Conservation (phyloP, 2,329 filamentous ascomycete species). For the Knoxdaviesia capensis region DNA sequence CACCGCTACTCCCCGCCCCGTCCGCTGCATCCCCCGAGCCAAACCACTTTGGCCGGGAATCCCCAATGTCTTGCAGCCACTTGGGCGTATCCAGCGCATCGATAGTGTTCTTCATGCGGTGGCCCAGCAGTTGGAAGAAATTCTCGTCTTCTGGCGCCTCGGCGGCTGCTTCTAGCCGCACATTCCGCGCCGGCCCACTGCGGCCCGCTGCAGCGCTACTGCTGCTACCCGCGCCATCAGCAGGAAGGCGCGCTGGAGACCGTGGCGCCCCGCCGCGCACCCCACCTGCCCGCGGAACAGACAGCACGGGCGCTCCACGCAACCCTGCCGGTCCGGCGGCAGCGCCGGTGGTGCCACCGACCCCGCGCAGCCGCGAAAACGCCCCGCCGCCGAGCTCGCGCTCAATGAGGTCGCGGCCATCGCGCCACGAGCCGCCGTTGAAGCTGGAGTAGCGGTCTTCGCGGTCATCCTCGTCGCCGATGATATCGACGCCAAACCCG, state of each 20-base stretch:
- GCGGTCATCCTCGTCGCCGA: slow-evolving; percentile 49
- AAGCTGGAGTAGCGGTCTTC: slow-evolving; percentile 43
- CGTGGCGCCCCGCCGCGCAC: slow-evolving; percentile 14
- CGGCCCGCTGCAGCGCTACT: slow-evolving; percentile 9
- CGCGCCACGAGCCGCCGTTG: slow-evolving; percentile 72
- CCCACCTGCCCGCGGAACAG: slow-evolving; percentile 21
- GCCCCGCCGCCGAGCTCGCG: slow-evolving; percentile 54
- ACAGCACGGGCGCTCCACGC: slow-evolving; percentile 24
- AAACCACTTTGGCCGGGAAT: slow-evolving; percentile 11
- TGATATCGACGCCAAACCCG: slow-evolving; percentile 55
- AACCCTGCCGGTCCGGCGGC: slow-evolving; percentile 9
- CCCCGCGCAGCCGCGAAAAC: slow-evolving; percentile 22
- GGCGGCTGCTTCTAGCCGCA: slow-evolving; percentile 14
- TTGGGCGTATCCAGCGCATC: slow-evolving; percentile 64
- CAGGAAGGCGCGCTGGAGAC: slow-evolving; percentile 17
- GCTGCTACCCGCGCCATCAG: neutral
- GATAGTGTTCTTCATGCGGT: slow-evolving; percentile 80
- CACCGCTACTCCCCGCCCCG: too few relatives aligned
- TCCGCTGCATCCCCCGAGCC: too few relatives aligned
- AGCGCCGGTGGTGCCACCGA: slow-evolving; percentile 17
- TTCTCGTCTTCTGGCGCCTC: slow-evolving; percentile 54
- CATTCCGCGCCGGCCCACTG: slow-evolving; percentile 11
- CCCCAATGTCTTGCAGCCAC: slow-evolving; percentile 57
- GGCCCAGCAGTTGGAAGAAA: slow-evolving; percentile 66
- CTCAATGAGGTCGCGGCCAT: slow-evolving; percentile 79